phyloP scores from a whole-genome alignment of 495 filamentous ascomycete genomes.

The Daldinia decipiens region DNA sequence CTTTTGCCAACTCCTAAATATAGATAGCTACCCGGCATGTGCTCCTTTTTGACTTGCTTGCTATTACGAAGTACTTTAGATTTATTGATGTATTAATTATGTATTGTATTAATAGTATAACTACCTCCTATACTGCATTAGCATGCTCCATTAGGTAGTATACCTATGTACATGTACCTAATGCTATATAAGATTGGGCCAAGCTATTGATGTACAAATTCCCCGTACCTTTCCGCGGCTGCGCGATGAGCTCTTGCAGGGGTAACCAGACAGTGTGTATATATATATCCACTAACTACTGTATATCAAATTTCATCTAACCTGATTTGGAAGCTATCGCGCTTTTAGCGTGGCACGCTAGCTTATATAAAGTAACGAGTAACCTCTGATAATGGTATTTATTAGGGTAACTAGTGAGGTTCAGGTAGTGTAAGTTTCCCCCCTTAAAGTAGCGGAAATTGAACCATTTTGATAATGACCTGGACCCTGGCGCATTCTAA shows the following conservation, averaged over 20 bases:
- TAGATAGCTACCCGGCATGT: background rate
- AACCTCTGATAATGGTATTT: background rate
- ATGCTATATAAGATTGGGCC: no score
- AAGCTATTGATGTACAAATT: background rate
- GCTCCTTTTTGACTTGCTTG: background rate
- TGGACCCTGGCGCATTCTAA: conserved; percentile 34
- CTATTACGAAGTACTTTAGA: background rate
- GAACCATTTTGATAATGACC: conserved; percentile 34
- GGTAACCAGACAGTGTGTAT: background rate
- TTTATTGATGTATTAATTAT: background rate
- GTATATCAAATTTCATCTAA: background rate
- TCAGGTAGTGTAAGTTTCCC: conserved; percentile 3
- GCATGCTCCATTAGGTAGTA: background rate
- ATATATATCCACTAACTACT: background rate
- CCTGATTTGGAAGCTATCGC: background rate
- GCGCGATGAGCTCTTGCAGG: background rate
- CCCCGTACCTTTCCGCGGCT: background rate
- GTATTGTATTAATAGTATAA: no score
- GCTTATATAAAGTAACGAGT: background rate
- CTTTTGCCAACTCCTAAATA: background rate
- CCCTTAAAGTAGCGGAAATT: conserved; percentile 28
- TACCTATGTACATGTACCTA: background rate
- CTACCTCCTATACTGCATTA: background rate
- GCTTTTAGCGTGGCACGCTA: background rate
- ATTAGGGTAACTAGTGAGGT: no score